Evolutionary conservation across 148 eudicot genomes (phyloP).

Genomic region (Polygonum maritimum): DNA sequence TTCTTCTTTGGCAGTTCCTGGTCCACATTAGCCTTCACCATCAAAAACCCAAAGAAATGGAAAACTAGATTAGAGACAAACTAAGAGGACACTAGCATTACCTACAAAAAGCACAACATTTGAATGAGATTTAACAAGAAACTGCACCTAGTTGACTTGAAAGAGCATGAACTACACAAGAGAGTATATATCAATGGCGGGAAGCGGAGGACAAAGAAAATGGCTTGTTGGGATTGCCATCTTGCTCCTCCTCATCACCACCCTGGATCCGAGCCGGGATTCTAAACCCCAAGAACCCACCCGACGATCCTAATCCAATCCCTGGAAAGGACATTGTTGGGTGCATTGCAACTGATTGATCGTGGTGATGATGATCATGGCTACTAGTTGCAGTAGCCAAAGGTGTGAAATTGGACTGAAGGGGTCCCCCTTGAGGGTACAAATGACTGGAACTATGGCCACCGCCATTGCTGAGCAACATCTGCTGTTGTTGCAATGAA

Average conservation of each 20-base stretch:
- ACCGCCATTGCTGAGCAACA: constrained; percentile 37
- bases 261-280: constrained; percentile 92
- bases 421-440: constrained; percentile 98
- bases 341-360: constrained; percentile 32
- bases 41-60: not conserved
- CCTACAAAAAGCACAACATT: not conserved
- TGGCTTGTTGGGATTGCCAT: constrained; percentile 67
- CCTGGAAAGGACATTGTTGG: constrained; percentile 44
- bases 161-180: constrained; percentile 9
- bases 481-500: constrained; percentile 28
- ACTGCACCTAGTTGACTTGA: not conserved
- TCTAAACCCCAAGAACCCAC: constrained; percentile 72
- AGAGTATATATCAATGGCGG: constrained; percentile 23
- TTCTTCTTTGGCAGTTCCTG: not conserved
- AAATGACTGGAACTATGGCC: constrained; percentile 25
- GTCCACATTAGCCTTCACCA: not conserved
- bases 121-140: not conserved
- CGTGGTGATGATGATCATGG: constrained; percentile 15
- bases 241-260: constrained; percentile 74
- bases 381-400: constrained; percentile 57
- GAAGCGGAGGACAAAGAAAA: constrained; percentile 46
- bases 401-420: constrained; percentile 99
- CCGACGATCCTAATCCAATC: constrained; percentile 37
- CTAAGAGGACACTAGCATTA: not conserved
- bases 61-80: not conserved